Percentiles rank a stretch among this genome's conserved stretches.
Conservation (phyloP, 306 rosid genomes). For the Comarum palustre region DNA sequence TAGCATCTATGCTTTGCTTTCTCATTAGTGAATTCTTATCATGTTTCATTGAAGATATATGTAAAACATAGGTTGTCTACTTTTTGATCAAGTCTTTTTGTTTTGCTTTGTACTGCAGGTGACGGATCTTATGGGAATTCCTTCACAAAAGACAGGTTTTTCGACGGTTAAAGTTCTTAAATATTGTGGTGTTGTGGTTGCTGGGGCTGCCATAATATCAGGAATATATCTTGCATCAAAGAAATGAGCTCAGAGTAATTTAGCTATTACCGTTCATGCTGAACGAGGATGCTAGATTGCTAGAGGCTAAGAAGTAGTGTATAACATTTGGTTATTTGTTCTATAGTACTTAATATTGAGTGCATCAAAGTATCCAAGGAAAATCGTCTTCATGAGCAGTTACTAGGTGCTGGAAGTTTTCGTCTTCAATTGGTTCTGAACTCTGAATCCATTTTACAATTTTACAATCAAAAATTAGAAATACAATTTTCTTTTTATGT, state of each 20-base stretch:
- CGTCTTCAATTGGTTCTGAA: neutral
- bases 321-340: slow-evolving; percentile 1
- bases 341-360: neutral
- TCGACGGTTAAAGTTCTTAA: slow-evolving; percentile 45
- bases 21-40: too few species aligned
- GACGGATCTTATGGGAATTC: slow-evolving; percentile 68
- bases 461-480: neutral
- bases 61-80: too few species aligned
- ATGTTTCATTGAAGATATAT: too few species aligned
- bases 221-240: slow-evolving; percentile 68
- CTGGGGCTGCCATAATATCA: slow-evolving; percentile 67
- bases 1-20: too few species aligned
- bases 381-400: neutral
- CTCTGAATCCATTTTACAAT: neutral
- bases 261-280: neutral
- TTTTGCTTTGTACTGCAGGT: slow-evolving; percentile 39
- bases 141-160: slow-evolving; percentile 31
- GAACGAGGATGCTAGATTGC: slow-evolving; percentile 1
- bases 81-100: too few species aligned
- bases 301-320: slow-evolving; percentile 3
- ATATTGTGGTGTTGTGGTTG: slow-evolving; percentile 56
- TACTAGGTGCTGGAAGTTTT: neutral
- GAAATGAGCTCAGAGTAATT: slow-evolving; percentile 39
- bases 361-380: neutral
- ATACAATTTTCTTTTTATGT: neutral